Percentiles rank a stretch among this genome's conserved stretches.
Evolutionary conservation across 441 rosid species (phyloP).

Genomic region (Euphorbia corollata): DNA sequence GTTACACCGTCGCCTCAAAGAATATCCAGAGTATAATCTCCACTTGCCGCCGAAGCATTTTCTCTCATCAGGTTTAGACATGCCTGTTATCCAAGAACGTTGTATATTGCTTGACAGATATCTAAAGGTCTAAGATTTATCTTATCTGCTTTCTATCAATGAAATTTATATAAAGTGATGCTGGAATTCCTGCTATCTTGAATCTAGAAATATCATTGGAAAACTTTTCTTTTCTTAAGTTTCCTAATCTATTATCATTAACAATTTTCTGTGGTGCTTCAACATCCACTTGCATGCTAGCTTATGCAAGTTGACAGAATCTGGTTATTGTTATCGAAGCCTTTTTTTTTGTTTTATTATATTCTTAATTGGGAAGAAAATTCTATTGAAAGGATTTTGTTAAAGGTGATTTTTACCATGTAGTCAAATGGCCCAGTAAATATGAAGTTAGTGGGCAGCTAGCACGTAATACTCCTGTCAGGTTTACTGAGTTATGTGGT

Average conservation of each 20-base stretch:
- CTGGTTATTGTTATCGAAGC: not conserved
- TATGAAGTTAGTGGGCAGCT: not conserved
- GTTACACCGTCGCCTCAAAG: conserved; percentile 90
- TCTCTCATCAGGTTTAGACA: conserved; percentile 84
- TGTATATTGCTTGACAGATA: conserved; percentile 81
- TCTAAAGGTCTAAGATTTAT: conserved; percentile 59
- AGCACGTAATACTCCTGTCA: not conserved
- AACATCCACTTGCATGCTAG: not conserved
- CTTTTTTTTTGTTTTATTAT: not conserved
- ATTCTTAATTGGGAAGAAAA: not conserved
- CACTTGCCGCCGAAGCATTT: conserved; percentile 98
- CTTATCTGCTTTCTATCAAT: conserved; percentile 14
- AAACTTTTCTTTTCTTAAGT: conserved; percentile 4
- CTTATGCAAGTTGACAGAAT: not conserved
- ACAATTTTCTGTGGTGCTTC: conserved; percentile 1
- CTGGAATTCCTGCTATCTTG: conserved; percentile 3
- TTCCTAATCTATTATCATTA: not conserved
- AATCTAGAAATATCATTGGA: not conserved
- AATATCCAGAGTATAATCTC: conserved; percentile 82
- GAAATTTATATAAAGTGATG: conserved; percentile 5
- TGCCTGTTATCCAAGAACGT: conserved; percentile 79
- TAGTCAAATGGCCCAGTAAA: not conserved
- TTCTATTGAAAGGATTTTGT: not conserved
- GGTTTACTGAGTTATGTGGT: not conserved
- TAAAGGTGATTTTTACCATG: not conserved